Evolutionary conservation across 257 asterid genomes (phyloP), one percentile per base, ranked within the genome.

Genomic region (Prunella vulgaris): DNA sequence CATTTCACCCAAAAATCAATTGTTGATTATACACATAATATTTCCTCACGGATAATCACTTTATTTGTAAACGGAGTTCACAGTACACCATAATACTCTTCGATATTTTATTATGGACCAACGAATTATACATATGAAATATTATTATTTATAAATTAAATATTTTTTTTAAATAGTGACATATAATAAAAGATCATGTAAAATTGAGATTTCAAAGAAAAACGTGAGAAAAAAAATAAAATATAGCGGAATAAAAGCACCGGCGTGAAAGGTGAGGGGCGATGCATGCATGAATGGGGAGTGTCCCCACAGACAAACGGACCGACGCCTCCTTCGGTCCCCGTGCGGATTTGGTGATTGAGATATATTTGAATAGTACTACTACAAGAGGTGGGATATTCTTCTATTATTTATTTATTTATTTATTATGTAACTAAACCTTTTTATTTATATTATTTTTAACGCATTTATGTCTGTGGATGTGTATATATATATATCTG

Each of bases 201-300:
- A 28, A 28, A 7, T 18, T 33, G 38, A 40, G 27, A 48, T 15
- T 27, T 27, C 28, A 25, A 13, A 3, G 3, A 46, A 30, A 74
- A 78, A 74, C 75, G 66, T 64, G 79, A 56, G n/a, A 46, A 46
- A 1, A n/a, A 66, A 6, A 10, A 7, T 14, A 66, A 6, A 10
- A 7, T 14, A 49, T 7, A 32, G 74, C 1, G 63, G 54, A 67
- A 52, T 9, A 21, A 44, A 5, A 74, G 59, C 78, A 73, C 64
- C 65, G 77, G 51, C 64, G 13, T 53, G 75, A 54, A 40, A 66
- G 27, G 33, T 53, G n/a, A n/a, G n/a, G n/a, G n/a, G n/a, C n/a
- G n/a, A n/a, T 74, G 70, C 77, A 69, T 42, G 49, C 20, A 44
- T n/a, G 53, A 46, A 46, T 46, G 21, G 21, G 17, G 13, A 17